These are phyloP conservation scores for Trichoderma brevicompactum DNA, from an alignment of 2,329 filamentous ascomycete genomes.

Conservation along the genomic window DNA sequence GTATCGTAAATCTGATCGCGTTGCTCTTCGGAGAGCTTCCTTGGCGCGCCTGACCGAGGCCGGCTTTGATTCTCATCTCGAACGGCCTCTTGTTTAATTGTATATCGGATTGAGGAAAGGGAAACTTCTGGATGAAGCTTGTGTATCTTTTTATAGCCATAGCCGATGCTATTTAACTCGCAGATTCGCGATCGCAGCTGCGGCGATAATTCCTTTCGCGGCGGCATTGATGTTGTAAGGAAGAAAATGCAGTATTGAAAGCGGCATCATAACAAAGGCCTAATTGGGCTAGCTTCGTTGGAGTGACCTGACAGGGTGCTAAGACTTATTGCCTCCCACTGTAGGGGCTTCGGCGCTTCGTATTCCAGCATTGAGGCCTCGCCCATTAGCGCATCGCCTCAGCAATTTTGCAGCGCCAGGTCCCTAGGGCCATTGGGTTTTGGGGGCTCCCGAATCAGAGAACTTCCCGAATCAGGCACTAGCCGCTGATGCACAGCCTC, in stretches of 20 bases:
- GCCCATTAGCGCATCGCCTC: conserved; percentile 8
- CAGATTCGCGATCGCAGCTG: neutral
- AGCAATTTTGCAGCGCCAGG: conserved; percentile 15
- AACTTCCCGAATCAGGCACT: conserved; percentile 22
- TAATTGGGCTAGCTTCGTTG: no score
- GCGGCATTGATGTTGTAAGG: conserved; percentile 36
- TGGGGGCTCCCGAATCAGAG: neutral
- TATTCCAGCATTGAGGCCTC: neutral
- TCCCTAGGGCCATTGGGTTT: conserved; percentile 6
- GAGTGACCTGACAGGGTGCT: no score
- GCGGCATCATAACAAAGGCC: no score
- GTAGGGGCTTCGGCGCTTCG: conserved; percentile 17
- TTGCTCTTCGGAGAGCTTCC: no score
- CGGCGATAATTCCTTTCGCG: conserved; percentile 31
- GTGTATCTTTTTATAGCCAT: neutral
- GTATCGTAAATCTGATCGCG: no score
- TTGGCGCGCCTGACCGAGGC: no score
- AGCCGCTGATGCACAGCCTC: conserved; percentile 27
- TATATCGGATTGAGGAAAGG: conserved; percentile 1
- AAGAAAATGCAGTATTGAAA: neutral
- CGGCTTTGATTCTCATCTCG: no score
- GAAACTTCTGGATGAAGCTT: neutral
- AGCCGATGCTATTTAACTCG: neutral
- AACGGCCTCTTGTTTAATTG: neutral
- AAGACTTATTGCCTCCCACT: no score